These are phyloP conservation scores for Penicillium olsonii DNA, from an alignment of 2,329 filamentous ascomycete species.

Conservation along the genomic window DNA sequence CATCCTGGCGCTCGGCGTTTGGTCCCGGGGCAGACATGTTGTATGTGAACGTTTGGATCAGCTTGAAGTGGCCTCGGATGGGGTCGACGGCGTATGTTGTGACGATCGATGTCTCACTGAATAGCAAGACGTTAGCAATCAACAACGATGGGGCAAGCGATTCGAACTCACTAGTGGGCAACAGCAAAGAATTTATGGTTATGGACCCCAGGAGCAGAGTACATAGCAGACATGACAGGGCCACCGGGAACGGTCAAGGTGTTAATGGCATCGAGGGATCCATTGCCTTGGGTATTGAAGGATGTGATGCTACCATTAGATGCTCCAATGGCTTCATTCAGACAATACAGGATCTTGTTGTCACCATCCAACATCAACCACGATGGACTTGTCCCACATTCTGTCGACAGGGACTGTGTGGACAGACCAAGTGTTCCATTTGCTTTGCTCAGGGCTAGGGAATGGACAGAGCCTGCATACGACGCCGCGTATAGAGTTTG, in stretches of 20 bases:
- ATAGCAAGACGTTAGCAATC: not conserved
- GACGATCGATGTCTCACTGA: slow-evolving; percentile 14
- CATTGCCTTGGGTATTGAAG: slow-evolving; percentile 15
- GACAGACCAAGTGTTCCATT: slow-evolving; percentile 8
- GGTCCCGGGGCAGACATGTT: slow-evolving; percentile 39
- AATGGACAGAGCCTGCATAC: slow-evolving; percentile 35
- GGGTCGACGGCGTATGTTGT: slow-evolving; percentile 14
- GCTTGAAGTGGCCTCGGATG: slow-evolving; percentile 5
- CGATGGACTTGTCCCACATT: slow-evolving; percentile 20
- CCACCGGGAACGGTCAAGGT: slow-evolving; percentile 10
- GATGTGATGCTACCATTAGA: slow-evolving; percentile 22
- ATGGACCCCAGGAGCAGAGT: slow-evolving; percentile 5
- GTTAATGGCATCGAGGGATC: slow-evolving; percentile 12
- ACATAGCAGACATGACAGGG: slow-evolving; percentile 20
- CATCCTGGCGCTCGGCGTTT: slow-evolving; percentile 54
- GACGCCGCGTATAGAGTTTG: slow-evolving; percentile 34
- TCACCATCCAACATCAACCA: slow-evolving; percentile 23
- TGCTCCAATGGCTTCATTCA: slow-evolving; percentile 20
- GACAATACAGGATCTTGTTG: slow-evolving; percentile 16
- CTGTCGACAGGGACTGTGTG: slow-evolving; percentile 8
- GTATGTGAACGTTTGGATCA: slow-evolving; percentile 17
- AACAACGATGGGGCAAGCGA: not conserved
- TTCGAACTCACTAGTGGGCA: slow-evolving; percentile 21
- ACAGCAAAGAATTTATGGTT: slow-evolving; percentile 14
- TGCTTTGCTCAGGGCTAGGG: slow-evolving; percentile 22